Evolutionary conservation across 345 rosid genomes (phyloP), one percentile per base, ranked within the genome.

Genomic region (Eucalyptus virginea): DNA sequence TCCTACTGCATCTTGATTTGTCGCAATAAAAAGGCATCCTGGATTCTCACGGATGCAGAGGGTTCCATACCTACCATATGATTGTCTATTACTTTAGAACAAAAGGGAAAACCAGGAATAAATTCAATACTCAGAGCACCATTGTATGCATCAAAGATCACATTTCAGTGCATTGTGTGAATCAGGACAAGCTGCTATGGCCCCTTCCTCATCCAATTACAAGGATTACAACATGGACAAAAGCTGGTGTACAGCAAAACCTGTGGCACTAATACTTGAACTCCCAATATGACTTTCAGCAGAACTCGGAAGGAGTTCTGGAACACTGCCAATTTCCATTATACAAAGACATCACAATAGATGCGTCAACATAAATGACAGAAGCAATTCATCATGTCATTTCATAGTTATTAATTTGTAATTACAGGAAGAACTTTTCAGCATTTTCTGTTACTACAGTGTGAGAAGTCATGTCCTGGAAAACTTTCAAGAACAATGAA

Each of bases 1-100:
- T 90, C 98, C 99, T n/a, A 95, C 97, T 6, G 99, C 94, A 89
- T 98, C 99, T 83, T 96, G 93, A 89, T 97, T 98, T 21, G 99
- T 97, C 2, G 99, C 99, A 89, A 98, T 91, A 91, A 97, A 97
- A 89, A 98, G 98, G 93, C 99, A 98, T 23, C 96, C 98, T 6
- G 98, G 99, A 94, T 98, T 98, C 95, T 98, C 97, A 56, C 99
- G 97, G 47, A 98, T 92, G 93, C 99, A 98, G 87, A 97, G 95
- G 65, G 99, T 97, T 89, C 93, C 98, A 86, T 98, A 96, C 94
- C 99, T 98, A 93, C 87, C 89, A 86, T 34, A 56, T 77, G 50
- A 58, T 80, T 26, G 58, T 32, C 40, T 26, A 30, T 77, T 21
- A 37, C 83, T 21, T 77, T 40, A 77, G 45, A 77, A 77, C 14